A percentile compares a stretch with the other conserved stretches of the same genome.
These are phyloP conservation scores for Lignosus rhinocerotis DNA, from an alignment of 1,284 basidiomycete species.

Conservation along the genomic window DNA sequence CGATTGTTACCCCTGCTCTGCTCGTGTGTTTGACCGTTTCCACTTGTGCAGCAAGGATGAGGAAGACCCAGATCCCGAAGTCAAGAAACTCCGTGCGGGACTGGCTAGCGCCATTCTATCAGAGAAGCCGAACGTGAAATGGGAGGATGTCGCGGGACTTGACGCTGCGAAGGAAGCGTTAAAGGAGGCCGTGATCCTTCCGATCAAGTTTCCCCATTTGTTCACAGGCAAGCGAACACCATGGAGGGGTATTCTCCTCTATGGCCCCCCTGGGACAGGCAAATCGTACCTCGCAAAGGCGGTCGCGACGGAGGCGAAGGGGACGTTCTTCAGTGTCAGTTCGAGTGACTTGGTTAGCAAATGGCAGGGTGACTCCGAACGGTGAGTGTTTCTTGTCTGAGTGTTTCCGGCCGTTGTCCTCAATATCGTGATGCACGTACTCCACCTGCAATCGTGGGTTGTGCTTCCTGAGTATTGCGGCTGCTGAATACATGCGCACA, in stretches of 20 bases:
- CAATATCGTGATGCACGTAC: background rate
- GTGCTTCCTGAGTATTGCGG: background rate
- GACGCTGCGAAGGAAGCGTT: constrained; percentile 93
- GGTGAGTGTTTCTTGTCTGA: constrained; percentile 49
- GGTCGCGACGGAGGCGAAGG: constrained; percentile 98
- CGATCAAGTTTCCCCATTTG: constrained; percentile 98
- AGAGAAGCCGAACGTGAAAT: constrained; percentile 95
- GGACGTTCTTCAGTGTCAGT: constrained; percentile 97
- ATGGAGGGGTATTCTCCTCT: constrained; percentile 94
- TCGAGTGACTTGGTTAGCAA: constrained; percentile 97
- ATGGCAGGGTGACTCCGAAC: constrained; percentile 98
- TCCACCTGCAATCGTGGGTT: background rate
- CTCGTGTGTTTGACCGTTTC: background rate
- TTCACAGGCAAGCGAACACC: constrained; percentile 98
- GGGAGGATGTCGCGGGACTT: constrained; percentile 98
- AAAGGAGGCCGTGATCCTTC: constrained; percentile 98
- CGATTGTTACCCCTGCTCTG: constrained; percentile 5
- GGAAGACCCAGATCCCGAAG: constrained; percentile 86
- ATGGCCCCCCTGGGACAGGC: constrained; percentile 95
- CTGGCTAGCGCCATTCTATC: constrained; percentile 87
- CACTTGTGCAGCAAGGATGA: constrained; percentile 56
- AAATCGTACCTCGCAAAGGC: constrained; percentile 97
- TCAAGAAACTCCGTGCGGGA: constrained; percentile 92
- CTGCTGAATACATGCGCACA: background rate
- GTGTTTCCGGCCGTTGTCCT: background rate